A percentile compares a stretch with the other conserved stretches of the same genome.
Evolutionary conservation across 2,329 filamentous ascomycete species (phyloP).

Genomic region (Fusarium equiseti): DNA sequence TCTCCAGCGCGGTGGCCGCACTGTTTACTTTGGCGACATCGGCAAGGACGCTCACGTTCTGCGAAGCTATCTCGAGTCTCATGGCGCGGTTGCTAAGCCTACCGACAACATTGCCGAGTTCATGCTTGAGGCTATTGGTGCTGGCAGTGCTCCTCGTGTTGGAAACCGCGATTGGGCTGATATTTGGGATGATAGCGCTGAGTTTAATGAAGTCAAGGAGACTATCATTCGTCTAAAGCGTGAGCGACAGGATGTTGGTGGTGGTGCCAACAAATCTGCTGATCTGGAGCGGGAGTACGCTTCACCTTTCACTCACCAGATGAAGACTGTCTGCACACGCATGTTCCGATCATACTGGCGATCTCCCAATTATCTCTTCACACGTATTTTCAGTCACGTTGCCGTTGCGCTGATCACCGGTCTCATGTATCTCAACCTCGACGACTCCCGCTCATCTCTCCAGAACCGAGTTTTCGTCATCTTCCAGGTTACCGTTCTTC

Average conservation of each 20-base stretch:
- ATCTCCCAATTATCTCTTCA: conserved; percentile 89
- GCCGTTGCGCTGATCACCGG: conserved; percentile 83
- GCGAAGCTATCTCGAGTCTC: conserved; percentile 70
- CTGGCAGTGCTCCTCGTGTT: conserved; percentile 77
- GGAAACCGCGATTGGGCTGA: conserved; percentile 84
- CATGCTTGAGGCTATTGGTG: conserved; percentile 88
- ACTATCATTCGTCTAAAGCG: conserved; percentile 76
- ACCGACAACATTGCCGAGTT: conserved; percentile 77
- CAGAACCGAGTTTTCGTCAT: conserved; percentile 91
- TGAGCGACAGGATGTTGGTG: conserved; percentile 60
- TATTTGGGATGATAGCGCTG: conserved; percentile 79
- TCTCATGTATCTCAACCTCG: conserved; percentile 81
- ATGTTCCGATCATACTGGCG: conserved; percentile 87
- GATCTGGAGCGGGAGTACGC: conserved; percentile 81
- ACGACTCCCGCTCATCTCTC: conserved; percentile 79
- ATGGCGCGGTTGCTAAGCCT: conserved; percentile 69
- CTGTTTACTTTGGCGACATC: conserved; percentile 89
- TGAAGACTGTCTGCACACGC: conserved; percentile 78
- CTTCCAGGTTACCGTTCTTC: conserved; percentile 89
- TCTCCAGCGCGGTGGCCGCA: conserved; percentile 80
- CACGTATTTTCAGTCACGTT: conserved; percentile 86
- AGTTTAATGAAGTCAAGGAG: conserved; percentile 74
- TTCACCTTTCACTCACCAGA: conserved; percentile 82
- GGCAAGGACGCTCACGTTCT: conserved; percentile 79
- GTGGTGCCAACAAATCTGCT: conserved; percentile 62